Evolutionary conservation across 495 filamentous ascomycete genomes (phyloP), one percentile per base, ranked within the genome.

Genomic region (Corynascus novoguineensis): DNA sequence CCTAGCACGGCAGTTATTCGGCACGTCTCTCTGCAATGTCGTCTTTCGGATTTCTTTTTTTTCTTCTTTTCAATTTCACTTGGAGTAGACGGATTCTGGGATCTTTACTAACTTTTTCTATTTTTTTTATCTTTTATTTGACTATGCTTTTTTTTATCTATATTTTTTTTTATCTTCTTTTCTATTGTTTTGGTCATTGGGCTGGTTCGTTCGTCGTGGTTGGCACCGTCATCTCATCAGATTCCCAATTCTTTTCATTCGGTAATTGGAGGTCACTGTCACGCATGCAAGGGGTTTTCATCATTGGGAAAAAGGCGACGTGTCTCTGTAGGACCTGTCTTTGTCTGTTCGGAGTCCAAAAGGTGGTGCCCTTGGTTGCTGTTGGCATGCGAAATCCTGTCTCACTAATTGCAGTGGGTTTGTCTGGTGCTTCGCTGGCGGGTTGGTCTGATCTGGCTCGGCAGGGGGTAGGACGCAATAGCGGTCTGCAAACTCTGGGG

Each of bases 141-240:
- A 53, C 56, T 60, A 61, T 56, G 52, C 46, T 53, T 56, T 63
- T 48, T 41, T 28, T 53, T 51, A 60, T 55, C 42, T 15, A 4
- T 49, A 17, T 19, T 3, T 28, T 47, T 24, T 15, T 28, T 46
- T 34, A 32, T 21, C 35, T 24, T 12, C 25, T 55, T 57, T 48
- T 62, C 38, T 35, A 54, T 58, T 59, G 55, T 37, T 58, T 41
- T 60, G 60, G 62, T 50, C 31, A n/a, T 28, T 21, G 37, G 37
- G n/a, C 54, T 64, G 56, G 12, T 49, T 35, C 17, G 21, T 35
- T 25, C 19, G 27, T 44, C 12, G 15, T 22, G 46, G 47, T 27
- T 11, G 55, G 48, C 48, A 38, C 11, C 27, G 42, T 27, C 4
- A 15, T 28, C 15, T 25, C 22, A 7, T 12, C 15, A 24, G 11